Evolutionary conservation across 2,329 filamentous ascomycete species (phyloP), one percentile per base, ranked within the genome.

Genomic region (Lecanicillium sp.): DNA sequence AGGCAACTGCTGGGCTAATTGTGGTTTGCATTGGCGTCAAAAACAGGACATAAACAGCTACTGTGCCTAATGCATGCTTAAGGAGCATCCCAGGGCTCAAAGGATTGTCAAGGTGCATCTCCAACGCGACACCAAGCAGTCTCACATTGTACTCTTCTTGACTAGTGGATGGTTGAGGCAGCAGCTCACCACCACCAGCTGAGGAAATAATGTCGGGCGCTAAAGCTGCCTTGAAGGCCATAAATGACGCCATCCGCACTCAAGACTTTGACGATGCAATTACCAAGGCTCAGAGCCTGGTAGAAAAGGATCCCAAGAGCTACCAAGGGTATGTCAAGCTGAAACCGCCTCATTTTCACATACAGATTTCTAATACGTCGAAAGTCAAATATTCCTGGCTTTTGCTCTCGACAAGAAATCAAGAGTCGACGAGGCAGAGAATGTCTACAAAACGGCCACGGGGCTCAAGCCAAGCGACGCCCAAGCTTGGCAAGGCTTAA

Each of bases 401-500:
- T 86, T 94, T 57, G 84, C 85, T 2, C 68, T 83, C 33, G 87
- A 94, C 58, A 92, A 88, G 57, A 74, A 83, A 45, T 76, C 78
- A 43, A 74, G 79, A 44, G 63, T 73, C 7, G 78, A 83, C 6
- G 82, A 86, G 29, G 80, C 92, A 0, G 88, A 92, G 50, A 74
- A 71, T 25, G 77, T 80, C 2, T 96, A 96, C 59, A 68, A 73
- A 29, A 69, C 74, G 22, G 92, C 90, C 2, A 76, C 83, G 5
- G 68, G 70, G 15, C 66, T 86, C 44, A 89, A 86, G 47, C 76
- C 80, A 1, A 68, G 76, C 14, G 88, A 95, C 49, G 67, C 78
- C n/a, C 84, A 90, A 51, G 85, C 85, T 48, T 96, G 86, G 87
- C 85, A 95, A 56, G 92, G 92, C 1, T 68, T 98, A 33, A 75